Evolutionary conservation across 73 alveolate species (phyloP).

Genomic region (Durusdinium trenchii): DNA sequence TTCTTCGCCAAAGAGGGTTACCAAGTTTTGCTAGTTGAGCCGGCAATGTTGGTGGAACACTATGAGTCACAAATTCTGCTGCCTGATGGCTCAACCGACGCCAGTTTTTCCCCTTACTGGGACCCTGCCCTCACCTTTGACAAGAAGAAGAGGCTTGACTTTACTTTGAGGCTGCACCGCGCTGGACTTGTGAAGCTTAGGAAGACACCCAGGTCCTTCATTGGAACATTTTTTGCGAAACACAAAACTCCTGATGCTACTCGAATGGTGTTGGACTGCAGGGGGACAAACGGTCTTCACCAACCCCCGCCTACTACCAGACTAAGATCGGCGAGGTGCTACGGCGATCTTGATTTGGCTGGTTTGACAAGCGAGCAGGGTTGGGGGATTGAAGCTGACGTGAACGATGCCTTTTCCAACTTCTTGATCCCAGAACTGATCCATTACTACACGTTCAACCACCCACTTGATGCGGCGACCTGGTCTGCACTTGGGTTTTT

Average conservation of each 20-base stretch:
- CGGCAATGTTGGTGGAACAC: background rate
- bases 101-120: background rate
- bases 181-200: background rate
- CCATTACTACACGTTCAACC: conserved; percentile 1
- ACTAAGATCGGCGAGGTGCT: background rate
- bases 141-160: background rate
- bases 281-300: conserved; percentile 21
- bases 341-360: background rate
- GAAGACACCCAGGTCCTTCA: background rate
- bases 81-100: background rate
- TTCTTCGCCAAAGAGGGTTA: conserved; percentile 4
- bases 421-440: background rate
- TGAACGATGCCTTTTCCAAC: conserved; percentile 16
- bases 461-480: background rate
- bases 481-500: background rate
- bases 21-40: background rate
- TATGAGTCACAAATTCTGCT: background rate
- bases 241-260: conserved; percentile 41
- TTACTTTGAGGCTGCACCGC: background rate
- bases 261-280: conserved; percentile 40
- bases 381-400: conserved; percentile 43
- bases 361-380: background rate
- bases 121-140: background rate
- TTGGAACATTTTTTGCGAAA: conserved; percentile 38
- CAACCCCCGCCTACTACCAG: conserved; percentile 35